Evolutionary conservation across 202 grass and related monocot genomes (phyloP), one percentile per base, ranked within the genome.

Genomic region (Carex arenaria): DNA sequence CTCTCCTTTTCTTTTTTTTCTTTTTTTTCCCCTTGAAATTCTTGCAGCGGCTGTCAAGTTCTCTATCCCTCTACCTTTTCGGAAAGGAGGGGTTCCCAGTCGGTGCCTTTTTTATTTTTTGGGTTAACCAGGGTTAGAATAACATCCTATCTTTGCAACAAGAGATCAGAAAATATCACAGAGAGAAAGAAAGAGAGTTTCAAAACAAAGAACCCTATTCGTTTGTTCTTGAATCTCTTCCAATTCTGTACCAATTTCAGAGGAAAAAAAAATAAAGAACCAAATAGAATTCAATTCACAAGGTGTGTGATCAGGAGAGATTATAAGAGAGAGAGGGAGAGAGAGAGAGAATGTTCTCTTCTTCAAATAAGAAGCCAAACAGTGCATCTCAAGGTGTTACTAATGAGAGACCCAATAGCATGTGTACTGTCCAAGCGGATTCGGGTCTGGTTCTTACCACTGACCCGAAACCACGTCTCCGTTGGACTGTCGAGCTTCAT

Each of bases 401-500:
- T 51, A 62, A 93, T 84, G 96, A 99, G 49, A 91, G 90, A 73
- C 71, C 91, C 59, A 82, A 82, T 54, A 81, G 43, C 38, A 85
- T 92, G 82, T 95, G 93, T 78, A 40, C 38, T 40, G 90, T 90
- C 72, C 95, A 98, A 82, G 95, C 80, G 1, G 95, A 99, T 86
- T 99, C 96, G 11, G 93, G 93, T 36, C 91, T 99, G 84, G 93
- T 99, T 86, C 96, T 99, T 87, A 99, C 96, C 83, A 99, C 96
- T 76, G 96, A 99, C 84, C 96, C 96, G 49, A 99, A 99, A 89
- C 96, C 96, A n/a, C 96, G 96, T 4, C 96, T 99, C 65, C 86
- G 96, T 42, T 99, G 96, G 96, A 99, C 96, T 0, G 89, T 91
- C 12, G 96, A 99, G 88, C 96, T 99, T 83, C 96, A 99, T 67